phyloP scores from a whole-genome alignment of 2,329 filamentous ascomycete species.

The Clonostachys rhizophaga region DNA sequence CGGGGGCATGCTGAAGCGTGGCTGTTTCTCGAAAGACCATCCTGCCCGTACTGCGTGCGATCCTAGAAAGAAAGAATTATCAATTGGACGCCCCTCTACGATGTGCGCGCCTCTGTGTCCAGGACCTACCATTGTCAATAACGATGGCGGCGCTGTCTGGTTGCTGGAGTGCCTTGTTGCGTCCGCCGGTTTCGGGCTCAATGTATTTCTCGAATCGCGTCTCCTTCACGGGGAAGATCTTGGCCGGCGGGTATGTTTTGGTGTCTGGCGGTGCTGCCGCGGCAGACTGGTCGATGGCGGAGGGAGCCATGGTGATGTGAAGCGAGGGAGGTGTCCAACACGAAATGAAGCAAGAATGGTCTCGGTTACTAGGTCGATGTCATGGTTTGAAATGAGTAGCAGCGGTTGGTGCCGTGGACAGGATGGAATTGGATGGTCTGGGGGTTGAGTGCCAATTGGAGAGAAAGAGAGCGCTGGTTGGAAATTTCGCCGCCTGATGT shows the following conservation, averaged over 20 bases:
- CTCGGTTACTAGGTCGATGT: too few relatives aligned
- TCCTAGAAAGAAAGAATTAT: slow-evolving; percentile 42
- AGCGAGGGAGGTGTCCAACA: too few relatives aligned
- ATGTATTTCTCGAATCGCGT: slow-evolving; percentile 53
- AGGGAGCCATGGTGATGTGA: slow-evolving; percentile 40
- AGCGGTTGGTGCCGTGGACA: too few relatives aligned
- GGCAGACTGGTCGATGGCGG: slow-evolving; percentile 40
- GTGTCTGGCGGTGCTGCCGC: slow-evolving; percentile 18
- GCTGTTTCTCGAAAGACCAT: slow-evolving; percentile 88
- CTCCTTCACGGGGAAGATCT: slow-evolving; percentile 58
- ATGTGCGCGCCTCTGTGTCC: background rate
- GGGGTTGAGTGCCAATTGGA: too few relatives aligned
- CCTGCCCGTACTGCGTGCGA: slow-evolving; percentile 86
- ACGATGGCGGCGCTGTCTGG: slow-evolving; percentile 72
- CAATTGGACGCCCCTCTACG: background rate
- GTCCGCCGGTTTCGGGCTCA: slow-evolving; percentile 59
- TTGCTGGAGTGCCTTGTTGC: slow-evolving; percentile 59
- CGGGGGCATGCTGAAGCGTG: slow-evolving; percentile 75
- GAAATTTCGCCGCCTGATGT: too few relatives aligned
- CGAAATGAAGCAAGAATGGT: too few relatives aligned
- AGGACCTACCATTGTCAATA: slow-evolving; percentile 83
- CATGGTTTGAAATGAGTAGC: too few relatives aligned
- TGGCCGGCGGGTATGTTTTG: slow-evolving; percentile 45
- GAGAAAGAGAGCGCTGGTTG: too few relatives aligned
- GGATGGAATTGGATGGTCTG: too few relatives aligned